Evolutionary conservation across 768 basidiomycete species (phyloP).

Genomic region (Scleroderma citrinum): DNA sequence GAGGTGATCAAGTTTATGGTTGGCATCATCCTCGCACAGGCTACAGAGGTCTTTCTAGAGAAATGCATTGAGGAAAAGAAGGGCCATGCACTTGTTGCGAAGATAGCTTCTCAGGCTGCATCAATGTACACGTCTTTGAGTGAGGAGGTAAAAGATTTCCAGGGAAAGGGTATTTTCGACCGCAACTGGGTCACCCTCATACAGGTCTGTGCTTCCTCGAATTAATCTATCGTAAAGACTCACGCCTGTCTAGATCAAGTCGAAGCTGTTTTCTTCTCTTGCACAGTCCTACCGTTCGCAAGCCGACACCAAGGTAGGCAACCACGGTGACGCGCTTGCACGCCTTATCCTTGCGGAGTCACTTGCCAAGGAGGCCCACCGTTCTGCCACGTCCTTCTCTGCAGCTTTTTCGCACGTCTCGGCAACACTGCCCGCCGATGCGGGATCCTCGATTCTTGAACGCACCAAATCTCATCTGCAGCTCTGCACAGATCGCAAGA

Average conservation of each 20-base stretch:
- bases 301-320: constrained; percentile 67
- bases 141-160: constrained; percentile 95
- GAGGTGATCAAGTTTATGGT: constrained; percentile 94
- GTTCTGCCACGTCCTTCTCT: constrained; percentile 61
- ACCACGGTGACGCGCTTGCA: constrained; percentile 83
- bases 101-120: constrained; percentile 80
- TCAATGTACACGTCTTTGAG: constrained; percentile 73
- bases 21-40: constrained; percentile 85
- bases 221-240: background rate
- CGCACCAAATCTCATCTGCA: constrained; percentile 80
- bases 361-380: constrained; percentile 77
- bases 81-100: constrained; percentile 64
- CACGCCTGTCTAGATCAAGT: constrained; percentile 60
- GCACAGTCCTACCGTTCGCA: constrained; percentile 83
- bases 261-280: constrained; percentile 83
- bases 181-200: constrained; percentile 88
- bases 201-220: constrained; percentile 44
- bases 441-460: constrained; percentile 71
- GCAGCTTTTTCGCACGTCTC: constrained; percentile 68
- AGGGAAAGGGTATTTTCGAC: constrained; percentile 94
- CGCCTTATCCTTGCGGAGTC: constrained; percentile 73
- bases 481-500: constrained; percentile 67
- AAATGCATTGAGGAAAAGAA: constrained; percentile 94
- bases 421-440: constrained; percentile 83
- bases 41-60: constrained; percentile 94